Evolutionary conservation across 139 green algal genomes (phyloP), one percentile per base, ranked within the genome.

Genomic region (Ettlia oleoabundans): DNA sequence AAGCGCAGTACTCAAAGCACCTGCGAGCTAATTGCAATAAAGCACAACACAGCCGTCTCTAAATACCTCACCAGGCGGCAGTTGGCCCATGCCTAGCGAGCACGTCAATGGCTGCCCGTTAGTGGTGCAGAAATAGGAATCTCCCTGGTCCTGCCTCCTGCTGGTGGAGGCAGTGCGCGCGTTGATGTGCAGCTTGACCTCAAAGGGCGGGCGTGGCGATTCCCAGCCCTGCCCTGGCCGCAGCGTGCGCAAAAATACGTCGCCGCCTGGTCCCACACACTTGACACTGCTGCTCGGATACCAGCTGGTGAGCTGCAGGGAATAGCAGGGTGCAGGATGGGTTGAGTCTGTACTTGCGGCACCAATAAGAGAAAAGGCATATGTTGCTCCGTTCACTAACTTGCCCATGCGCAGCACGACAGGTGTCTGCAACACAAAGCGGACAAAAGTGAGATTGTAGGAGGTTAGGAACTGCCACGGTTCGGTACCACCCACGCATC

Each of bases 151-250:
- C 28, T n/a, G 42, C 2, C 42, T 30, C 22, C 52, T 76, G 1
- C 41, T 43, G n/a, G 51, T 68, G 33, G 66, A 63, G 1, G 53
- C 61, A 6, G 35, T 35, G 47, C 76, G 72, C 3, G 43, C 47
- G 2, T 37, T 62, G 52, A 78, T 26, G 52, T 78, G 79, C 13
- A 82, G 21, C 28, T 26, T 32, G 58, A 95, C 93, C 88, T 96
- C 89, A 85, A 94, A 97, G 2, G 95, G 95, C 28, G 90, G 76
- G 2, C 93, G 55, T 1, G 93, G 91, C 22, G 79, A 91, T 84
- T 98, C 95, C 91, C 92, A 98, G n/a, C 86, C 82, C 28, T 85
- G 74, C 21, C 86, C 89, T 43, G 92, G 84, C 30, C 30, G 40
- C 53, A 94, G 52, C 32, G 85, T 87, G 33, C 78, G 73, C 82